Conservation (phyloP, 139 green algal species). For the Spirogloea muscicola region DNA sequence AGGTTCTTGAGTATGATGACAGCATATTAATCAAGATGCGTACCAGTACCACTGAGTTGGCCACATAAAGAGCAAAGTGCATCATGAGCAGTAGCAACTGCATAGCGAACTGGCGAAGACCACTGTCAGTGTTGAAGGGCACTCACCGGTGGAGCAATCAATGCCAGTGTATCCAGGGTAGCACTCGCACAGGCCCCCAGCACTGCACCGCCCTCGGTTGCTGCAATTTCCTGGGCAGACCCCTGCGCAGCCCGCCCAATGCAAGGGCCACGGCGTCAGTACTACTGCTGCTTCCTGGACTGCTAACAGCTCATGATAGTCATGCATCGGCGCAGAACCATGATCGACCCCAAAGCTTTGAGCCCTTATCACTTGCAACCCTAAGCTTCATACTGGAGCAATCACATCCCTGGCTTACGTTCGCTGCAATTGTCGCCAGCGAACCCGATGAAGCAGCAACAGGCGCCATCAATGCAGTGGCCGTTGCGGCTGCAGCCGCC, state of each 20-base stretch:
- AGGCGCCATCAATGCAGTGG: constrained; percentile 12
- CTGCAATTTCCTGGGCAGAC: constrained; percentile 17
- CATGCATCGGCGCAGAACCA: too few species aligned
- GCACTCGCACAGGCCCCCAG: constrained; percentile 14
- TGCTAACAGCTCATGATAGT: too few species aligned
- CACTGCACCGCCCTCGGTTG: background rate
- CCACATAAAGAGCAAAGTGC: too few species aligned
- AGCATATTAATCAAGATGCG: background rate
- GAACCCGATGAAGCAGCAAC: constrained; percentile 16
- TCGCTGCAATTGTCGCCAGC: constrained; percentile 15
- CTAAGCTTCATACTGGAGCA: background rate
- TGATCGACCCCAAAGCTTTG: too few species aligned
- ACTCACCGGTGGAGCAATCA: constrained; percentile 24
- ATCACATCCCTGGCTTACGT: background rate
- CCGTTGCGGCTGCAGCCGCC: constrained; percentile 9
- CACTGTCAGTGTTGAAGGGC: background rate
- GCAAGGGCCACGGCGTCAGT: too few species aligned
- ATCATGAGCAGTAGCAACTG: background rate
- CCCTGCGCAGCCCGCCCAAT: background rate
- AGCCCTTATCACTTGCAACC: too few species aligned
- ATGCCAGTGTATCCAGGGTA: constrained; percentile 16
- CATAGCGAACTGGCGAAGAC: background rate
- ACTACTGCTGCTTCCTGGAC: too few species aligned
- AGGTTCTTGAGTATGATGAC: background rate
- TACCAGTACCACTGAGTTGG: background rate